These are phyloP conservation scores for Dalechampia spathulata DNA, from an alignment of 441 rosid species.

Conservation along the genomic window DNA sequence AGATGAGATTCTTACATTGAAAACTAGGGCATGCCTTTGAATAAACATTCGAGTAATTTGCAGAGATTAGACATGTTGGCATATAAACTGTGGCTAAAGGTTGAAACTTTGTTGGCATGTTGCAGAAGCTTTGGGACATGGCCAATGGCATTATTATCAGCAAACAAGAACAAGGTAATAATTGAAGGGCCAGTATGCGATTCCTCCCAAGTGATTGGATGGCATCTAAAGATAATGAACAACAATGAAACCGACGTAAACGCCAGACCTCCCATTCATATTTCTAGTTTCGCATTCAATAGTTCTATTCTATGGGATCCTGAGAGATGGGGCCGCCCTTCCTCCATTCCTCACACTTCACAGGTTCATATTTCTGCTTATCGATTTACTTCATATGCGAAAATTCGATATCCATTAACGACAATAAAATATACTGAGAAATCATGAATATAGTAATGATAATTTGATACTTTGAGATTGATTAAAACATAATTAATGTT, in stretches of 20 bases:
- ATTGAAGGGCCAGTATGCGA: constrained; percentile 88
- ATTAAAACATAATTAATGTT: no score
- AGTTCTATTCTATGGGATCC: constrained; percentile 98
- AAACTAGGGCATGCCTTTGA: no score
- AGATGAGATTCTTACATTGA: no score
- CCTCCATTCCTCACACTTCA: constrained; percentile 59
- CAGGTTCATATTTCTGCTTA: constrained; percentile 44
- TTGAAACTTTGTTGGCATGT: no score
- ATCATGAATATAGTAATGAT: no score
- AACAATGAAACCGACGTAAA: constrained; percentile 41
- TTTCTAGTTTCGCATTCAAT: constrained; percentile 88
- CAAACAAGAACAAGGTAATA: constrained; percentile 50
- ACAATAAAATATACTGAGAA: no score
- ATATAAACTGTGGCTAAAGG: no score
- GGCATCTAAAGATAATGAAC: constrained; percentile 64
- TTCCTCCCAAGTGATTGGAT: constrained; percentile 76
- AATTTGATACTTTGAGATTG: no score
- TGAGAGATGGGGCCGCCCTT: constrained; percentile 97
- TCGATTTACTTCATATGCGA: no score
- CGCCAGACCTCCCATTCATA: constrained; percentile 50
- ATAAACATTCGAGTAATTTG: background rate
- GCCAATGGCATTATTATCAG: constrained; percentile 67
- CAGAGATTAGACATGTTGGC: no score
- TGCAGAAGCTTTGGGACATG: constrained; percentile 85
- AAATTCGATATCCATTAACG: no score